Conservation (phyloP, 2,329 filamentous ascomycete species). For the Aspergillus sp. region DNA sequence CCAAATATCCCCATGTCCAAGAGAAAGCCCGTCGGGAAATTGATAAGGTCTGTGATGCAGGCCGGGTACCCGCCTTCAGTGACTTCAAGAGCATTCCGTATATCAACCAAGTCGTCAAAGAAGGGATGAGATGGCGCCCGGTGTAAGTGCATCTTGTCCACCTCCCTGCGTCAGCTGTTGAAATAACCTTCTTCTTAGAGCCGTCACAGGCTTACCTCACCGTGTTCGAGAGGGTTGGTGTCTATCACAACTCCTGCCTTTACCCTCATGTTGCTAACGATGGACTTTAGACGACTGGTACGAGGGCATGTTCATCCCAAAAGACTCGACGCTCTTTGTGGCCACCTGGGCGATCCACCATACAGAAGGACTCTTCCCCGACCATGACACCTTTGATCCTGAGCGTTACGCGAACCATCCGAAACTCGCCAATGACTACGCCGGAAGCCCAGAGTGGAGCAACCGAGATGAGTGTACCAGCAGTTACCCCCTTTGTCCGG, state of each 20-base stretch:
- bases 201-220: neutral
- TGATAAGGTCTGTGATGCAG: slow-evolving; percentile 50
- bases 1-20: slow-evolving; percentile 49
- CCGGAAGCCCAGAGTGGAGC: slow-evolving; percentile 31
- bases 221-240: neutral
- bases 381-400: slow-evolving; percentile 33
- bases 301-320: slow-evolving; percentile 49
- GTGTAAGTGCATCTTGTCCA: slow-evolving; percentile 32
- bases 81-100: slow-evolving; percentile 55
- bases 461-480: slow-evolving; percentile 30
- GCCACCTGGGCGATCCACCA: slow-evolving; percentile 52
- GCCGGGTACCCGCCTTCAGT: slow-evolving; percentile 49
- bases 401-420: slow-evolving; percentile 30
- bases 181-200: neutral
- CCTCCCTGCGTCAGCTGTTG: slow-evolving; percentile 49
- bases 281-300: slow-evolving; percentile 36
- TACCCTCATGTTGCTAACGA: neutral
- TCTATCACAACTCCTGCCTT: neutral
- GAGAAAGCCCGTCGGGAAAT: slow-evolving; percentile 49
- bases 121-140: slow-evolving; percentile 58
- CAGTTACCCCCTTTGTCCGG: neutral
- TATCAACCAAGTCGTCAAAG: slow-evolving; percentile 55
- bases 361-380: slow-evolving; percentile 19
- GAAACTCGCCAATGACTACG: slow-evolving; percentile 36
- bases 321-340: slow-evolving; percentile 43